Evolutionary conservation across 495 filamentous ascomycete genomes (phyloP).

Genomic region (Tuber aestivum): DNA sequence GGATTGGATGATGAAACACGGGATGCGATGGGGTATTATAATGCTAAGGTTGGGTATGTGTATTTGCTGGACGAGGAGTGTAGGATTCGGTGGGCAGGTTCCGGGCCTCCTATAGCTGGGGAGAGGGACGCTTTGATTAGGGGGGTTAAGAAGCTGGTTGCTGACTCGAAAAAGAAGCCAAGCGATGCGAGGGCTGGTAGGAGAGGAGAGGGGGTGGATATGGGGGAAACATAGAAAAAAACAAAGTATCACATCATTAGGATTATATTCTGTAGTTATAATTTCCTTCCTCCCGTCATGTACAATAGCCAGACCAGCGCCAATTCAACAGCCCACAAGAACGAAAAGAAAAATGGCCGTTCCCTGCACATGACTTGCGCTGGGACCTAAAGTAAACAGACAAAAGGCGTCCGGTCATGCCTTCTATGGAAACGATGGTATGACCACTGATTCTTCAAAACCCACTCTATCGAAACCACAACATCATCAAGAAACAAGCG

Average conservation of each 20-base stretch:
- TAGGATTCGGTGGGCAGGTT: constrained; percentile 90
- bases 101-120: constrained; percentile 61
- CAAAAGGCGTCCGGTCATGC: not conserved
- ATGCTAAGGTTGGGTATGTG: constrained; percentile 86
- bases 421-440: not conserved
- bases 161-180: constrained; percentile 47
- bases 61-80: constrained; percentile 84
- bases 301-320: constrained; percentile 28
- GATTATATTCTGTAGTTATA: constrained; percentile 21
- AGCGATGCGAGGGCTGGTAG: constrained; percentile 16
- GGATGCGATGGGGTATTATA: constrained; percentile 73
- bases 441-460: not conserved
- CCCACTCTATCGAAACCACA: constrained; percentile 63
- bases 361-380: not conserved
- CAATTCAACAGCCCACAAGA: constrained; percentile 30
- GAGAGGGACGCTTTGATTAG: constrained; percentile 68
- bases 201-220: constrained; percentile 8
- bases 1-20: constrained; percentile 69
- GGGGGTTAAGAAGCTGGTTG: constrained; percentile 61
- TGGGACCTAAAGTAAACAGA: not conserved
- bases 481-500: constrained; percentile 78
- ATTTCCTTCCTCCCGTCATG: constrained; percentile 15
- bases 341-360: constrained; percentile 5
- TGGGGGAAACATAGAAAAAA: constrained; percentile 2
- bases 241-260: constrained; percentile 9